phyloP scores from a whole-genome alignment of 1,139 yeast genomes.

The Geotrichum histeridarum region DNA sequence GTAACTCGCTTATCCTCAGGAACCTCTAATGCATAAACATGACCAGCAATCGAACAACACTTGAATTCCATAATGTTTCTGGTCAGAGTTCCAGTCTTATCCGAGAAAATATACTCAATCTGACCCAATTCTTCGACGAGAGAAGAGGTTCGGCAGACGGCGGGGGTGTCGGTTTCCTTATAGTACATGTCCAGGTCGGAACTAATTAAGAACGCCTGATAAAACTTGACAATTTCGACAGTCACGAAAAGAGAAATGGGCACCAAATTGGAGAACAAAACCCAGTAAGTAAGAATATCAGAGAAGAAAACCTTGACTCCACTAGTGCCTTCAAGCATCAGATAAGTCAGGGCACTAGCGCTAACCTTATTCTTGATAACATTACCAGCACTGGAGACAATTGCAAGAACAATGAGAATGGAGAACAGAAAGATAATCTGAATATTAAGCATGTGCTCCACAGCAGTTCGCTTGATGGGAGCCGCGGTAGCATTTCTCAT shows the following conservation, averaged over 20 bases:
- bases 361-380: constrained; percentile 65
- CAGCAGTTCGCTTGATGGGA: constrained; percentile 94
- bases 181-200: constrained; percentile 92
- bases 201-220: constrained; percentile 89
- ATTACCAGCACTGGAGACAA: constrained; percentile 83
- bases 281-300: constrained; percentile 91
- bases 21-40: constrained; percentile 77
- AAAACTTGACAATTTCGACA: constrained; percentile 89
- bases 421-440: constrained; percentile 86
- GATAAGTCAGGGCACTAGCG: constrained; percentile 52
- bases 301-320: constrained; percentile 70
- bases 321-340: constrained; percentile 65
- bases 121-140: constrained; percentile 96
- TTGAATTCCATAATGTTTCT: constrained; percentile 94
- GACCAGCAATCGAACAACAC: constrained; percentile 90
- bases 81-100: constrained; percentile 93
- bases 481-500: constrained; percentile 99
- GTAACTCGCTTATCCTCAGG: constrained; percentile 86
- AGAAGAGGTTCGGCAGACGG: constrained; percentile 90
- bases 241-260: constrained; percentile 89
- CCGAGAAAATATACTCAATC: constrained; percentile 90
- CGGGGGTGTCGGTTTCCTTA: constrained; percentile 83
- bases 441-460: constrained; percentile 87
- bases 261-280: constrained; percentile 86
- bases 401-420: constrained; percentile 65